phyloP scores from a whole-genome alignment of 2,329 filamentous ascomycete species.

The Trichothecium sympodiale region DNA sequence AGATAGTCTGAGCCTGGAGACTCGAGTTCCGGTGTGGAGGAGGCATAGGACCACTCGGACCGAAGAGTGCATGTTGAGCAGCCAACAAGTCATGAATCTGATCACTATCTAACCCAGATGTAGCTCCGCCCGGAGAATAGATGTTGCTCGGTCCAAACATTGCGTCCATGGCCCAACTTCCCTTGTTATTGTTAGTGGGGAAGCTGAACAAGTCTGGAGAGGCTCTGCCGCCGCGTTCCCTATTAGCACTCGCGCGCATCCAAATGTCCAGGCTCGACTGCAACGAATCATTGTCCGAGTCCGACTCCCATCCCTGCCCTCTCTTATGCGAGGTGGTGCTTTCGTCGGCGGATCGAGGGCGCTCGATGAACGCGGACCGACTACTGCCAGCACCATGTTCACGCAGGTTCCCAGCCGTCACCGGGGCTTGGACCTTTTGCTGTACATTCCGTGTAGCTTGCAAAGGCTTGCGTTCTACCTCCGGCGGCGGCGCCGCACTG shows the following conservation, averaged over 20 bases:
- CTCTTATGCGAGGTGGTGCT: conserved; percentile 28
- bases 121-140: conserved; percentile 11
- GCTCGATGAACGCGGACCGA: conserved; percentile 15
- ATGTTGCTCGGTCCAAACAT: conserved; percentile 29
- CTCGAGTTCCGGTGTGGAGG: conserved; percentile 43
- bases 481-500: not conserved
- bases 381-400: not conserved
- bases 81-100: conserved; percentile 36
- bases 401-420: not conserved
- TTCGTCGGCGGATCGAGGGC: conserved; percentile 36
- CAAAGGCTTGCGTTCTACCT: not conserved
- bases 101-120: conserved; percentile 20
- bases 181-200: conserved; percentile 23
- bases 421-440: not conserved
- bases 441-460: not conserved
- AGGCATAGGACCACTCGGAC: conserved; percentile 27
- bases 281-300: conserved; percentile 30
- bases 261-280: conserved; percentile 45
- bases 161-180: conserved; percentile 34
- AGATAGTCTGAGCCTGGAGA: conserved; percentile 34
- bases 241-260: conserved; percentile 35
- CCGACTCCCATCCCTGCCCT: conserved; percentile 32
- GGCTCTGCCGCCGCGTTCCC: conserved; percentile 15
- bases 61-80: conserved; percentile 26
- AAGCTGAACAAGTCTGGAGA: conserved; percentile 47